Evolutionary conservation across 164 flowering plant genomes (phyloP), one percentile per base, ranked within the genome.

Genomic region (Litsea cubeba): DNA sequence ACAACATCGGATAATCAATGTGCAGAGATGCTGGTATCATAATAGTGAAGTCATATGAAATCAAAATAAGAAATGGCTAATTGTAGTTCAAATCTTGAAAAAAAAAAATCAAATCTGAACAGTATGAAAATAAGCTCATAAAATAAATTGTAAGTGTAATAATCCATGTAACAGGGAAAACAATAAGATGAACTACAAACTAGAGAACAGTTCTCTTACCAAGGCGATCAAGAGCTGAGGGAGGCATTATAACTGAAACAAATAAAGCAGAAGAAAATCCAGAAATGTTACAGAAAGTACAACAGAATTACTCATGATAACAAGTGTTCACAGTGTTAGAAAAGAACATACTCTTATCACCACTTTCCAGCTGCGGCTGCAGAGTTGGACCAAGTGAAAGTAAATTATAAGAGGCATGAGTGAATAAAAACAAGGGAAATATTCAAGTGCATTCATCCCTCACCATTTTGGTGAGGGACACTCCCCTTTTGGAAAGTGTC

Each of bases 1-100:
- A 95, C 80, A 95, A 76, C 99, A 95, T 95, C 26, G 98, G 99
- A 76, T 93, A 95, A 74, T 95, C 98, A 80, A 95, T 92, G 58
- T 88, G 88, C 60, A 90, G 84, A 51, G 89, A 86, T 51, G 90
- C 92, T 90, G 85, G 49, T 28, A 7, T 66, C 40, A 66, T 30
- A 66, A 22, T 23, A 24, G 3, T 23, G 66, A 63, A 54, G 60
- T 54, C n/a, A 17, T 14, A 51, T 15, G 60, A 54, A 15, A 17
- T 54, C 7, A 54, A 54, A 54, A 15, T 15, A 15, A 20, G n/a
- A 54, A 54, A 20, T 15, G 60, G 60, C 60, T 54, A 54, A 20
- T 15, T n/a, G 60, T 3, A 54, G 12, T 20, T 1, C 46, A 40
- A 8, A 8, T 7, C 11, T 40, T 22, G 25, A 12, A 63, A 63